Base-by-base conservation (phyloP, 768 basidiomycete species). In the Dentipellis fragilis region DNA sequence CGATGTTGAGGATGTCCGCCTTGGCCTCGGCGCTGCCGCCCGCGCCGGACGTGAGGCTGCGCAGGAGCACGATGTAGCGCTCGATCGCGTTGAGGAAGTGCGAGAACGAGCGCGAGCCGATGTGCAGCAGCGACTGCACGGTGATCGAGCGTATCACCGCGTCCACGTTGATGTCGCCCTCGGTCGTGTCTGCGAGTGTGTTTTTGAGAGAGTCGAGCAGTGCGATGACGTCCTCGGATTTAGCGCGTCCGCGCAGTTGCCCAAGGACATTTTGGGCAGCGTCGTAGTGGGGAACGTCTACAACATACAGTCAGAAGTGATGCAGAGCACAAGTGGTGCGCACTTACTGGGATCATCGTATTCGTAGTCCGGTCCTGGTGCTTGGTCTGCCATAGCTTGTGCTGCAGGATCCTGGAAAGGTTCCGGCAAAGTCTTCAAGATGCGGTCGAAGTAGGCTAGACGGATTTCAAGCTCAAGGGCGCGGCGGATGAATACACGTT, bases 21-120 rank as follows among this genome's bases (percentile, higher is more conserved):
- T 87, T 81, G 58, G 85, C 80, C 62, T 86, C 80, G 42, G 71
- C 61, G 61, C 73, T 77, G 8, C 76, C 68, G 34, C 54, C 48
- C 1, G 62, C 46, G 10, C 66, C 66, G 47, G 55, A 62, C 0
- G 87, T 75, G 42, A 90, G 73, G 39, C 74, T 76, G 16, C 86
- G 87, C 17, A 93, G 74, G 4, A 93, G 74, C 4, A 80, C 80
- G 1, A 94, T 81, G 65, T 94, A 98, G 16, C 96, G 86, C 66
- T 99, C 96, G 61, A 97, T 92, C 3, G 93, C 94, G 65, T 98
- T 98, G 61, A 98, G 81, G 63, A 97, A 85, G 70, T 99, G 96
- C 0, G 94, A 97, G 75, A 99, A 97, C 3, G 94, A 96, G 14
- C 96, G 85, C 2, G 89, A 84, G 52, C 96, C 96, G 57, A 97